Base-by-base conservation (phyloP, 139 green algal genomes). In the Tetraselmis striata region DNA sequence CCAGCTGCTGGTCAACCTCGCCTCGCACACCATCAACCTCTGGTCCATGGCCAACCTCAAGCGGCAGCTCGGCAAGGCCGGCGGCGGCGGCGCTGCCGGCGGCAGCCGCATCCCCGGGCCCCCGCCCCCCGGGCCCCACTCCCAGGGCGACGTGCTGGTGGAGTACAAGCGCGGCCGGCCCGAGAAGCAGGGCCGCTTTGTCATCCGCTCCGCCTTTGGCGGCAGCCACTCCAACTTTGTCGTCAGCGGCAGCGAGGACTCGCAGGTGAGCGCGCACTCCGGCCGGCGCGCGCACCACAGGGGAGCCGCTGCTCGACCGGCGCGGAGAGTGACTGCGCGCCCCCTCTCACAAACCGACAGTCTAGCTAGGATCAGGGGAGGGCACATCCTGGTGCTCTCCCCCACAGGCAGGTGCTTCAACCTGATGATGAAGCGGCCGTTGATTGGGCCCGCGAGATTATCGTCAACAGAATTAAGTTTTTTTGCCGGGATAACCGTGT, bases 141-240 rank as follows among this genome's bases (percentile, higher is more conserved):
- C 28, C 30, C 78, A 30, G 25, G n/a, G 0, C 59, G 74, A 23
- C 25, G 79, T 31, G 28, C n/a, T 30, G 5, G 59, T 81, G 11
- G 83, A 89, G 82, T 93, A 89, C 79, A 75, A 67, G 2, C 86
- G 45, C 11, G 86, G 85, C 27, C 58, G 77, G 76, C 58, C 30
- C 31, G n/a, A 32, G 11, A 81, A 83, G 58, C 86, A 88, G 31
- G 90, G 92, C 2, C 87, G 93, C 24, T 98, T 92, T 87, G 94
- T 98, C 28, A 93, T 98, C 83, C 90, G 94, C 31, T 94, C 92
- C 59, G 93, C 90, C 84, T 95, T 98, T 84, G 95, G 95, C 0
- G 95, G 95, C 32, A 88, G 81, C 67, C 80, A 83, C 59, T 77
- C 86, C 29, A 83, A 59, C 31, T 98, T 98, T 84, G 91, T 98